Conservation (phyloP, 176 grass and related monocot species). For the Miscanthus lutarioriparius region DNA sequence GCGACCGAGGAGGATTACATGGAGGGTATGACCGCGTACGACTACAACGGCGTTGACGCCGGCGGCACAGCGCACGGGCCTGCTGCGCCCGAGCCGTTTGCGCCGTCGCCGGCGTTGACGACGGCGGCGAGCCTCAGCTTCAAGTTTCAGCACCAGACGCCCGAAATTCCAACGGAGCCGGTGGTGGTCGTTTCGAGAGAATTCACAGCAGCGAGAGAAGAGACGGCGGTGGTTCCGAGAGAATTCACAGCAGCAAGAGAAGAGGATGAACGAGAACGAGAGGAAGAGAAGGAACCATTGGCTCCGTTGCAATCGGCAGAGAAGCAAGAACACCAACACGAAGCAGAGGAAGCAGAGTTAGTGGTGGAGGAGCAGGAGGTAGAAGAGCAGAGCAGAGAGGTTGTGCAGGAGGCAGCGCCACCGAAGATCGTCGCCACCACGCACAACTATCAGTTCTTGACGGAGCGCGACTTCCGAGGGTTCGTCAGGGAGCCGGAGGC, state of each 20-base stretch:
- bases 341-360: slow-evolving; percentile 42
- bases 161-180: not conserved
- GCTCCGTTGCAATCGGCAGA: not conserved
- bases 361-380: not conserved
- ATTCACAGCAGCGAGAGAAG: not conserved
- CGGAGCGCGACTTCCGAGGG: slow-evolving; percentile 71
- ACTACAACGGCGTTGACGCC: not conserved
- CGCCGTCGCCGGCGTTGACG: not conserved
- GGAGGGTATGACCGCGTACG: not conserved
- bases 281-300: not conserved
- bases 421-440: slow-evolving; percentile 37
- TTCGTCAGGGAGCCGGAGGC: slow-evolving; percentile 68
- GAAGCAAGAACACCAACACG: not conserved
- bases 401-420: not conserved
- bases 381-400: slow-evolving; percentile 9
- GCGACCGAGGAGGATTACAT: slow-evolving; percentile 34
- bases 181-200: not conserved
- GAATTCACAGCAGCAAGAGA: not conserved
- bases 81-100: not conserved
- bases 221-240: not conserved
- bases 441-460: slow-evolving; percentile 60
- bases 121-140: slow-evolving; percentile 47
- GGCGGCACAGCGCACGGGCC: not conserved
- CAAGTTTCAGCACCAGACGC: slow-evolving; percentile 67
- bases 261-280: not conserved